A percentile compares a stretch with the other conserved stretches of the same genome.
These are phyloP conservation scores for Clausena lansium DNA, from an alignment of 345 rosid genomes.

Conservation along the genomic window DNA sequence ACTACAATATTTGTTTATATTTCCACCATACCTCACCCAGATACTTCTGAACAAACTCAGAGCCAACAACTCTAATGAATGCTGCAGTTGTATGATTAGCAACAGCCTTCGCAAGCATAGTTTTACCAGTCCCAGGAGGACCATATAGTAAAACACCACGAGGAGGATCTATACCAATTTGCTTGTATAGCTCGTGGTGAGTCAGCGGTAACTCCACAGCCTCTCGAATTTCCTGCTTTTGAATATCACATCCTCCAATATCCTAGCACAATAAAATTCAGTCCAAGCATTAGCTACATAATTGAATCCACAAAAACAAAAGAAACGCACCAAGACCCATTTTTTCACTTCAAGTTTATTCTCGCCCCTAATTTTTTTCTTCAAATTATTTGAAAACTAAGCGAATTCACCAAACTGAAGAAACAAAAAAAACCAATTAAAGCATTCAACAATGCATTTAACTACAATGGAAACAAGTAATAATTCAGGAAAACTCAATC, in stretches of 20 bases:
- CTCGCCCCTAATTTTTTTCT: neutral
- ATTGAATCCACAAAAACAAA: neutral
- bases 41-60: constrained; percentile 98
- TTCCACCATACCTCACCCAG: constrained; percentile 74
- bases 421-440: neutral
- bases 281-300: neutral
- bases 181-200: constrained; percentile 91
- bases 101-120: constrained; percentile 99
- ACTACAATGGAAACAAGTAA: neutral
- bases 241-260: constrained; percentile 98
- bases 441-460: neutral
- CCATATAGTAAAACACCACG: constrained; percentile 97
- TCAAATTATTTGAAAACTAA: neutral
- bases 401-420: no score
- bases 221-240: constrained; percentile 99
- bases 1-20: neutral
- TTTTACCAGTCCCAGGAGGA: constrained; percentile 98
- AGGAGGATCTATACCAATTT: constrained; percentile 97
- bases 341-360: neutral
- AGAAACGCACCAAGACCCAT: neutral
- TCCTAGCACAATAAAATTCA: constrained; percentile 45
- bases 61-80: constrained; percentile 96
- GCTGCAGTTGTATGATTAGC: constrained; percentile 98
- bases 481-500: neutral
- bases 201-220: constrained; percentile 97